These are phyloP conservation scores for Hymenoscyphus fraxineus DNA, from an alignment of 2,329 filamentous ascomycete genomes.

Conservation along the genomic window DNA sequence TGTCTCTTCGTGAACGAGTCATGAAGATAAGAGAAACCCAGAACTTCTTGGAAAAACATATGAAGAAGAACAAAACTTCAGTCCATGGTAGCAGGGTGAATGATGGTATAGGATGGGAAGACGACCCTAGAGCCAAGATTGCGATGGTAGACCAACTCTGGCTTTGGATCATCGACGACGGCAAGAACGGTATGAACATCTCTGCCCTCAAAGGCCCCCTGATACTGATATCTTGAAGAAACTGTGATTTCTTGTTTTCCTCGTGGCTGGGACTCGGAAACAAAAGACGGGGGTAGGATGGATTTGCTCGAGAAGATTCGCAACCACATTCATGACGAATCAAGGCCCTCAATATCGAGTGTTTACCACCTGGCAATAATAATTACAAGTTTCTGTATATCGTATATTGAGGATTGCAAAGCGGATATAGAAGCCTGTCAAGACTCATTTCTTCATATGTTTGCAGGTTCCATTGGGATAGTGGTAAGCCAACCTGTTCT, in stretches of 20 bases:
- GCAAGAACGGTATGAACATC: not conserved
- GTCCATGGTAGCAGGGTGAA: not conserved
- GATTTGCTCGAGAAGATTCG: not conserved
- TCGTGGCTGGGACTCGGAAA: constrained; percentile 2
- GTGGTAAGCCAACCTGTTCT: not conserved
- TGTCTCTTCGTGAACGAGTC: not conserved
- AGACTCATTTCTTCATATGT: not conserved
- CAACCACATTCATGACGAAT: not conserved
- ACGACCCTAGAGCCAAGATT: not conserved
- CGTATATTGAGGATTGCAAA: constrained; percentile 1
- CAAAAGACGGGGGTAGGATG: not conserved
- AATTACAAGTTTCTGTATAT: not conserved
- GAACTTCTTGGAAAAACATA: not conserved
- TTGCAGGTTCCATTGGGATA: constrained; percentile 3
- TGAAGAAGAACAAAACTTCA: not conserved
- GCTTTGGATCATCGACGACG: constrained; percentile 1
- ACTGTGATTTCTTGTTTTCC: not conserved
- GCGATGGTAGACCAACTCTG: constrained; percentile 5
- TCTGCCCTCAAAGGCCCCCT: not conserved
- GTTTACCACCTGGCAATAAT: not conserved
- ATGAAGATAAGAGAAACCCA: not conserved
- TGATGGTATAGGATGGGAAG: not conserved
- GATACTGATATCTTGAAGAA: not conserved
- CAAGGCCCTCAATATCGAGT: not conserved
- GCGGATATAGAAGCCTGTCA: not conserved